These are phyloP conservation scores for Przewalskia tangutica DNA, from an alignment of 257 asterid genomes.

Conservation along the genomic window DNA sequence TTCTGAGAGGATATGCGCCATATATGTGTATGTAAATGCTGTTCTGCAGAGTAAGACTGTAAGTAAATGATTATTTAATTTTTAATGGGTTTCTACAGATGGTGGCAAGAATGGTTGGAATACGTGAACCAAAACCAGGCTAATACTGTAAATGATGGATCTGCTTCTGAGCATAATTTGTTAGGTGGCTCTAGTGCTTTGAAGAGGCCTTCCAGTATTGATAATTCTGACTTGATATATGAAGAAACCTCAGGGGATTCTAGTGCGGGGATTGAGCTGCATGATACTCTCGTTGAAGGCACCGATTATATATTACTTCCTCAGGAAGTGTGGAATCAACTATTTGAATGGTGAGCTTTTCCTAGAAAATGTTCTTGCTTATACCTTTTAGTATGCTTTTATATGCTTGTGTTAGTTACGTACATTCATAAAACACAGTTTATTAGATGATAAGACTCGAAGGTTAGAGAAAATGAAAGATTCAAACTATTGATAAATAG, in stretches of 20 bases:
- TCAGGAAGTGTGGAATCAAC: constrained; percentile 72
- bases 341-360: constrained; percentile 51
- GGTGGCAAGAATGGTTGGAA: constrained; percentile 99
- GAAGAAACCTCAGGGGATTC: constrained; percentile 53
- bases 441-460: background rate
- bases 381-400: background rate
- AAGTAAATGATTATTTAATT: background rate
- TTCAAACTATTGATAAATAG: background rate
- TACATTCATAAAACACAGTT: background rate
- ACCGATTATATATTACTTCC: constrained; percentile 96
- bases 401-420: background rate
- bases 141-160: constrained; percentile 39
- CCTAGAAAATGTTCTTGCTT: background rate
- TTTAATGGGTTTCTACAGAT: constrained; percentile 34
- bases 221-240: constrained; percentile 74
- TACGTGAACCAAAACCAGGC: constrained; percentile 70
- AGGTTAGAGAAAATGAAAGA: background rate
- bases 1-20: background rate
- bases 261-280: constrained; percentile 61
- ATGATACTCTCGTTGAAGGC: constrained; percentile 92
- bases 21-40: background rate
- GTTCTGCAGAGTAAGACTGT: background rate
- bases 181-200: constrained; percentile 31
- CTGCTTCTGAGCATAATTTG: constrained; percentile 56
- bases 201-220: constrained; percentile 69